Conservation (phyloP, 768 basidiomycete species). For the Boletus rubropictus region DNA sequence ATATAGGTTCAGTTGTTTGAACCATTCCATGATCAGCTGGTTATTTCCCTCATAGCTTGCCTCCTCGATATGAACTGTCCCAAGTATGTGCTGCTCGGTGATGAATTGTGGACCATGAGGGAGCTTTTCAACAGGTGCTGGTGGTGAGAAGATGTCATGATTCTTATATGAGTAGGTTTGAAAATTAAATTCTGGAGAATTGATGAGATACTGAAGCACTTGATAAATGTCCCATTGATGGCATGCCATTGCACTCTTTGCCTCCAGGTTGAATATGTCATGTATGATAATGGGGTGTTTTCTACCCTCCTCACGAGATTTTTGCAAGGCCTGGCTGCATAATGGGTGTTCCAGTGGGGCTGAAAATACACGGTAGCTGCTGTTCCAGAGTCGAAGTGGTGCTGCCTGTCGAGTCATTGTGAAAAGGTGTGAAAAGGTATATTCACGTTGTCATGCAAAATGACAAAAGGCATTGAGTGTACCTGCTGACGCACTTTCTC, state of each 20-base stretch:
- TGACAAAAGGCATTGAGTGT: slow-evolving; percentile 2
- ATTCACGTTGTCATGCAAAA: slow-evolving; percentile 1
- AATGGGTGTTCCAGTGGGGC: slow-evolving; percentile 4
- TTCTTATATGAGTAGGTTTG: slow-evolving; percentile 7
- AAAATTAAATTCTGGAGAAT: slow-evolving; percentile 25
- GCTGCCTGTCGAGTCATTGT: slow-evolving; percentile 34
- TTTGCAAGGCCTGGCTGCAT: slow-evolving; percentile 17
- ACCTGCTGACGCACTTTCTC: slow-evolving; percentile 6
- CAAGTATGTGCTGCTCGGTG: slow-evolving; percentile 33
- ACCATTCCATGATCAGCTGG: slow-evolving; percentile 17
- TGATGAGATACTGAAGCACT: slow-evolving; percentile 27
- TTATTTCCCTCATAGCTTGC: slow-evolving; percentile 37
- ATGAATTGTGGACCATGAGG: slow-evolving; percentile 22
- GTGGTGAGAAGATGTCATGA: slow-evolving; percentile 12
- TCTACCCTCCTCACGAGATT: too few species aligned
- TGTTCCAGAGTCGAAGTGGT: slow-evolving; percentile 33
- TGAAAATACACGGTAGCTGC: slow-evolving; percentile 32
- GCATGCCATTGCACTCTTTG: not conserved
- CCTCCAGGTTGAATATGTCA: too few species aligned
- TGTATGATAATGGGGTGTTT: too few species aligned
- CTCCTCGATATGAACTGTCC: slow-evolving; percentile 33
- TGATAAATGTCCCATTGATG: not conserved
- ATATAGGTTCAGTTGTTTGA: slow-evolving; percentile 11
- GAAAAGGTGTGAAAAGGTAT: too few species aligned
- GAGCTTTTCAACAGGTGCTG: slow-evolving; percentile 26